Evolutionary conservation across 2,329 filamentous ascomycete genomes (phyloP).

Genomic region (Daldinia sp.): DNA sequence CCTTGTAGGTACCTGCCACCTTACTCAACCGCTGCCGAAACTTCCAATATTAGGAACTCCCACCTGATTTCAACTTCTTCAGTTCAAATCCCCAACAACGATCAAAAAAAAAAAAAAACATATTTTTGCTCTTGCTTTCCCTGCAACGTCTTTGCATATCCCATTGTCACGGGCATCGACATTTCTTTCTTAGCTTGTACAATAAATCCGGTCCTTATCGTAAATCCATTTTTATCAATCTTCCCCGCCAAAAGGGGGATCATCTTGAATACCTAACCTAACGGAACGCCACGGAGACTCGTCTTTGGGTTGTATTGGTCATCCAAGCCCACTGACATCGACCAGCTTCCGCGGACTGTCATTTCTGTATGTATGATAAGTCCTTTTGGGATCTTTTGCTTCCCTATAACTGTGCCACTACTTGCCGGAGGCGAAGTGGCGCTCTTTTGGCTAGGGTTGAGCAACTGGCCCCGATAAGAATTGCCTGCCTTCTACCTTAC

Average conservation of each 20-base stretch:
- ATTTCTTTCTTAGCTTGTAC: constrained; percentile 23
- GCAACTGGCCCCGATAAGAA: constrained; percentile 25
- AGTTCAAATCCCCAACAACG: constrained; percentile 20
- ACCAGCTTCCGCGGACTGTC: constrained; percentile 19
- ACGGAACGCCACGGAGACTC: constrained; percentile 28
- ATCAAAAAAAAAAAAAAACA: constrained; percentile 12
- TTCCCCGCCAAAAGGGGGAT: constrained; percentile 20
- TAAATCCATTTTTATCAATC: constrained; percentile 18
- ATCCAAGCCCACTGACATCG: constrained; percentile 33
- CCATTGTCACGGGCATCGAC: constrained; percentile 10
- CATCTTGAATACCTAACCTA: constrained; percentile 36
- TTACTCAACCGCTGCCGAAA: constrained; percentile 38
- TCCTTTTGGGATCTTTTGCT: constrained; percentile 9
- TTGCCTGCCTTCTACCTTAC: constrained; percentile 25
- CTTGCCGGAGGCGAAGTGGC: constrained; percentile 31
- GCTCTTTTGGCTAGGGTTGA: constrained; percentile 18
- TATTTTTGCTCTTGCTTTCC: constrained; percentile 27
- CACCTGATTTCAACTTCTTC: constrained; percentile 30
- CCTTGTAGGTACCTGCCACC: constrained; percentile 39
- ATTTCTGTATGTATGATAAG: constrained; percentile 37
- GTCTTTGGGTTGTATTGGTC: constrained; percentile 41
- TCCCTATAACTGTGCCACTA: constrained; percentile 12
- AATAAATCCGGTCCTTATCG: constrained; percentile 5
- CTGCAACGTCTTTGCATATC: constrained; percentile 35
- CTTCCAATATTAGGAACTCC: constrained; percentile 29